Conservation (phyloP, 306 rosid species). For the Carpinus viminea region DNA sequence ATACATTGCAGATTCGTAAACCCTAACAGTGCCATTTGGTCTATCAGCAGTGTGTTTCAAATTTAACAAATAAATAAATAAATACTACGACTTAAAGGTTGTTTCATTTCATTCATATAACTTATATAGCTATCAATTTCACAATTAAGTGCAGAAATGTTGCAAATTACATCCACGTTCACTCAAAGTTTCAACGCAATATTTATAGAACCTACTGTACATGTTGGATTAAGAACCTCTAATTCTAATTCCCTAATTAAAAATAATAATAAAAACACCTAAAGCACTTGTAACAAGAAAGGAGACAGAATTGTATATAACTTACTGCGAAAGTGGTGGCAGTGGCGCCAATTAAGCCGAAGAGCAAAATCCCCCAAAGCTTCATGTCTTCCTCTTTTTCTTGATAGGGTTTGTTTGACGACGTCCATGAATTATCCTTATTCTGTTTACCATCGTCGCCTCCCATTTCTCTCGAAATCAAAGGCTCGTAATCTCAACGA, state of each 20-base stretch:
- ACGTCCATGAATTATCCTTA: conserved; percentile 38
- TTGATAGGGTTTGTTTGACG: conserved; percentile 34
- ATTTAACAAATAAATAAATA: neutral
- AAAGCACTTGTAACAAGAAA: neutral
- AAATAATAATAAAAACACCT: no score
- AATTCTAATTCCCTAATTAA: neutral
- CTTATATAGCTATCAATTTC: neutral
- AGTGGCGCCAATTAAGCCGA: conserved; percentile 88
- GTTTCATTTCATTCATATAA: neutral
- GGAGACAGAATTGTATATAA: neutral
- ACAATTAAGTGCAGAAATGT: neutral
- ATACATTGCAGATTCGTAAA: neutral
- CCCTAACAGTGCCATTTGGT: neutral
- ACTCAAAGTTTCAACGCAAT: neutral
- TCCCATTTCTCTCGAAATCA: conserved; percentile 41
- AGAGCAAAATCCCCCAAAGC: conserved; percentile 77
- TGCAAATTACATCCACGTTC: neutral
- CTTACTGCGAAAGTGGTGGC: conserved; percentile 83
- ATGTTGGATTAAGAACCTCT: neutral
- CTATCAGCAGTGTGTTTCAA: neutral
- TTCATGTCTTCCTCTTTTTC: conserved; percentile 46
- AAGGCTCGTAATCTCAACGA: conserved; percentile 19
- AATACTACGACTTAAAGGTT: neutral
- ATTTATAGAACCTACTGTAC: neutral
- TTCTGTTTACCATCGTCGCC: conserved; percentile 39